phyloP scores from a whole-genome alignment of 352 stramenopile genomes.

The Peronospora destructor region DNA sequence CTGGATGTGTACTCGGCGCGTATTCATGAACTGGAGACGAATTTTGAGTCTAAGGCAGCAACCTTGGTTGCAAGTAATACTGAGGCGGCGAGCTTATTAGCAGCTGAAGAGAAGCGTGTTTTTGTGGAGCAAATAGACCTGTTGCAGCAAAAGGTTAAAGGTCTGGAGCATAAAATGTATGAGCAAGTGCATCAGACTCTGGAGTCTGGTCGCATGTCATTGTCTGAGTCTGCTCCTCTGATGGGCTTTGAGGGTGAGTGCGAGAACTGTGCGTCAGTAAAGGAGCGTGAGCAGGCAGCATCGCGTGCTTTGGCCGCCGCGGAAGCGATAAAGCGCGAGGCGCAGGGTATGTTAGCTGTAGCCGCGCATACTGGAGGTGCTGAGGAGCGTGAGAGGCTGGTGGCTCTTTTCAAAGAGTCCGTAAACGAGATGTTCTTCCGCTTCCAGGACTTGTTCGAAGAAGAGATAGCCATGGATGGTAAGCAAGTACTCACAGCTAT shows the following conservation, averaged over 20 bases:
- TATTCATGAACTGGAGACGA: constrained; percentile 32
- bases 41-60: constrained; percentile 13
- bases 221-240: constrained; percentile 20
- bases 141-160: constrained; percentile 45
- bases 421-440: constrained; percentile 82
- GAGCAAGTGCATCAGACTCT: constrained; percentile 37
- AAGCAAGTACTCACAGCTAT: constrained; percentile 69
- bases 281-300: constrained; percentile 39
- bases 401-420: constrained; percentile 61
- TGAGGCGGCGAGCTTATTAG: constrained; percentile 15
- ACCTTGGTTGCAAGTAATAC: constrained; percentile 2
- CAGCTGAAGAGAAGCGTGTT: constrained; percentile 50
- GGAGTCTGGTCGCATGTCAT: constrained; percentile 24
- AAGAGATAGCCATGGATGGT: constrained; percentile 46
- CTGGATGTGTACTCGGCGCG: constrained; percentile 26
- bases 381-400: constrained; percentile 32
- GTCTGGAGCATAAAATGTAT: constrained; percentile 49
- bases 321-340: constrained; percentile 52
- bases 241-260: constrained; percentile 18
- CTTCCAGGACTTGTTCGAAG: constrained; percentile 77
- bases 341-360: constrained; percentile 38
- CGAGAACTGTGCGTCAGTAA: constrained; percentile 17
- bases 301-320: constrained; percentile 40
- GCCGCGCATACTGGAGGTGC: constrained; percentile 16
- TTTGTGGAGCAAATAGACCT: constrained; percentile 48